phyloP scores from a whole-genome alignment of 2,329 filamentous ascomycete species.

The Fusarium graminum region DNA sequence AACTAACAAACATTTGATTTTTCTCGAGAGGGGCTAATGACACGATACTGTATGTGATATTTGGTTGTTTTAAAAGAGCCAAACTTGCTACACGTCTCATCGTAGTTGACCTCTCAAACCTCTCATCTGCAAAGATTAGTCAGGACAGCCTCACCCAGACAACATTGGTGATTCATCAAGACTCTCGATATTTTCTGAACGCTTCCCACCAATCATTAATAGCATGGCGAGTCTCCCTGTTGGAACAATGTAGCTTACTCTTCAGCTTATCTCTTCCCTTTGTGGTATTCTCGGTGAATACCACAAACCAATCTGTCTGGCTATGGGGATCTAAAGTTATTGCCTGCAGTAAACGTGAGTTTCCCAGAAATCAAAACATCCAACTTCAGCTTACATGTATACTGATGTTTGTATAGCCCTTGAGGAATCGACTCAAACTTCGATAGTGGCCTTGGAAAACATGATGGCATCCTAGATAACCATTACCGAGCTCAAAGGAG shows the following conservation, averaged over 20 bases:
- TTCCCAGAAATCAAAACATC: no score
- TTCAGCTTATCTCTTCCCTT: not conserved
- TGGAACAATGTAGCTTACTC: not conserved
- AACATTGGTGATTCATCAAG: not conserved
- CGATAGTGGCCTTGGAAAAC: not conserved
- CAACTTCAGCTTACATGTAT: constrained; percentile 2
- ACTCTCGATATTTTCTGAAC: not conserved
- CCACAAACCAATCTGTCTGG: not conserved
- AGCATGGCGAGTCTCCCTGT: not conserved
- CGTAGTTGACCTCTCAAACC: no score
- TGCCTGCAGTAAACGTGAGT: no score
- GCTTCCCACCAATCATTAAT: not conserved
- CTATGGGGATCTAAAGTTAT: not conserved
- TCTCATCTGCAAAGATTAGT: no score
- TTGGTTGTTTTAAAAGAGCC: no score
- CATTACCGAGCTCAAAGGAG: not conserved
- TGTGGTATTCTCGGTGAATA: not conserved
- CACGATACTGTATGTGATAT: no score
- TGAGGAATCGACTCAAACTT: not conserved
- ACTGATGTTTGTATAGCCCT: not conserved
- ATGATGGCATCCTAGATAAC: not conserved
- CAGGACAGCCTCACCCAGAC: no score
- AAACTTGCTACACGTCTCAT: no score
- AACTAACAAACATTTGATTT: no score
- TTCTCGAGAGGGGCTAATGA: no score